A percentile compares a stretch with the other conserved stretches of the same genome.
These are phyloP conservation scores for Mycogone perniciosa DNA, from an alignment of 2,329 filamentous ascomycete genomes.

Conservation along the genomic window DNA sequence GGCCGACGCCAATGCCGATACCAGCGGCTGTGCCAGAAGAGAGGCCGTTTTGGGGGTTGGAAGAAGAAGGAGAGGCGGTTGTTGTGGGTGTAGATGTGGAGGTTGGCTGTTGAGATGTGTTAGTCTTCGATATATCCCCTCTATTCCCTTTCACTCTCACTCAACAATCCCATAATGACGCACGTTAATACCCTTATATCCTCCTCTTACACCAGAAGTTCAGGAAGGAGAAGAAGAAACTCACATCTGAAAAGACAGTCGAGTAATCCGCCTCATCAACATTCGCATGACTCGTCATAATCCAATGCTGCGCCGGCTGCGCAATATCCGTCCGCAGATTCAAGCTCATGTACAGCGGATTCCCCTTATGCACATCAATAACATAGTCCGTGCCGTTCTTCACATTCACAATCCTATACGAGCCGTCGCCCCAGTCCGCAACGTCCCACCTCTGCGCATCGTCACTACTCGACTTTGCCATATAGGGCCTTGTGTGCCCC, in stretches of 20 bases:
- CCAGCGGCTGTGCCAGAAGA: conserved; percentile 26
- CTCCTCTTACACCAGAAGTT: not conserved
- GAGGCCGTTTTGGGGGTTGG: conserved; percentile 13
- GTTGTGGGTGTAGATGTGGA: not conserved
- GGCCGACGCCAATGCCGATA: conserved; percentile 23
- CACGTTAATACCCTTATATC: no score
- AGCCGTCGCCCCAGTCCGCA: conserved; percentile 22
- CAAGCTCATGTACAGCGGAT: conserved; percentile 26
- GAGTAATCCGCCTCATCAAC: conserved; percentile 29
- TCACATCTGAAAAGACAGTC: conserved; percentile 25
- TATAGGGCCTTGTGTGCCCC: conserved; percentile 24
- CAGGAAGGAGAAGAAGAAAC: not conserved
- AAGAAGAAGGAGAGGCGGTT: not conserved
- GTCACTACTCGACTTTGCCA: conserved; percentile 20
- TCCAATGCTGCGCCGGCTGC: conserved; percentile 29
- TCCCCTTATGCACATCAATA: conserved; percentile 28
- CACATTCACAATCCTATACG: conserved; percentile 26
- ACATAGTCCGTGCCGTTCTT: conserved; percentile 27
- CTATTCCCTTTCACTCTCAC: no score
- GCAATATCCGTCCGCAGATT: conserved; percentile 18
- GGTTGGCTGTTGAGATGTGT: conserved; percentile 1
- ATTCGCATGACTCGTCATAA: conserved; percentile 25
- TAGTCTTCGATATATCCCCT: not conserved
- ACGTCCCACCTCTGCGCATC: conserved; percentile 30
- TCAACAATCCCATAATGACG: no score